Evolutionary conservation across 1,284 basidiomycete species (phyloP), one percentile per base, ranked within the genome.

Genomic region (Sanghuangporus sanghuang): DNA sequence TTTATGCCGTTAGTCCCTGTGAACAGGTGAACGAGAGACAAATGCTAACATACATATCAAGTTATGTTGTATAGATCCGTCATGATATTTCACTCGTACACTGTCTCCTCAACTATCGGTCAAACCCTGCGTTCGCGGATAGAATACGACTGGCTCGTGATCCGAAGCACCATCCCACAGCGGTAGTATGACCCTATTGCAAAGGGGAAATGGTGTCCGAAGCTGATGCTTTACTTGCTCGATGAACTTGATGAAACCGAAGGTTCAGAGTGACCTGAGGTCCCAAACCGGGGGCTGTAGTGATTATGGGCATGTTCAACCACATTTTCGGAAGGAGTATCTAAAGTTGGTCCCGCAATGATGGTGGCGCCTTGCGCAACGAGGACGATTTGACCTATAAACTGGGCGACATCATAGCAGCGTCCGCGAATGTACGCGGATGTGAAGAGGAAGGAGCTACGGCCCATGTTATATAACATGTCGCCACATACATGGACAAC

Each of bases 361-460:
- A 99, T 71, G 96, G 96, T 46, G 96, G 96, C 62, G 90, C 92
- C 1, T 95, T 96, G 87, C 86, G 95, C 56, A 95, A 93, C 70
- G 96, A 99, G 76, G 97, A 99, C 73, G 97, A 99, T 78, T 81
- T 99, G 82, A 99, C 97, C 0, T 98, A 98, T 81, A 99, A 99
- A 75, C 85, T 99, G 2, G 93, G 93, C 52, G 96, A 98, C 68
- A 95, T 99, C 73, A 95, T 99, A 78, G 96, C 97, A 73, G 92
- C 96, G 6, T 98, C 93, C 64, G 92, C 89, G 21, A 95, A 92
- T 66, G 92, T 99, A 16, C 85, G 93, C 58, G 85, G 93, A 71
- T 93, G 95, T 72, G 96, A 99, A 72, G 91, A 95, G 71, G 97
- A 99, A 74, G 97, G 97, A 68, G 95, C 95, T 9, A 97, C 97